Conservation (phyloP, 1,139 yeast species). For the Arxiozyma telluris region DNA sequence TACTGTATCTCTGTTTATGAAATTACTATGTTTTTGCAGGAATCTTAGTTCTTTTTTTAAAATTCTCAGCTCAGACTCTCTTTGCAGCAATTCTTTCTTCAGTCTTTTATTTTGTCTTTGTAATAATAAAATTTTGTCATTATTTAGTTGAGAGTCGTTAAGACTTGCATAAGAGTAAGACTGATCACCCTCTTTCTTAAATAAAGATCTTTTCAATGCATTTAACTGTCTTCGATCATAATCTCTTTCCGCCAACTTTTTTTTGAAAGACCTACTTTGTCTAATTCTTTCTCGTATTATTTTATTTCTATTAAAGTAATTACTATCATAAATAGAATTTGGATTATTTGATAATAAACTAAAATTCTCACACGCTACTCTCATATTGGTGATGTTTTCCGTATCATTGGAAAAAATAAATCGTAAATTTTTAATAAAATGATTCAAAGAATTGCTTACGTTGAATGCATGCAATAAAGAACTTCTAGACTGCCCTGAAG, state of each 20-base stretch:
- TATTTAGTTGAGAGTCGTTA: conserved; percentile 5
- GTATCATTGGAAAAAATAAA: conserved; percentile 7
- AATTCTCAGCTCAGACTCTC: conserved; percentile 2
- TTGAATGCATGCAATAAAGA: not conserved
- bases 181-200: not conserved
- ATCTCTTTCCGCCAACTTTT: conserved; percentile 20
- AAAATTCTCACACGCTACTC: conserved; percentile 5
- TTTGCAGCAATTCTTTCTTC: conserved; percentile 4
- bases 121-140: conserved; percentile 17
- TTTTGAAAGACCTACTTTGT: conserved; percentile 24
- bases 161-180: not conserved
- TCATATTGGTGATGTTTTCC: conserved; percentile 3
- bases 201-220: not conserved
- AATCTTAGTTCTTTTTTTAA: conserved; percentile 40
- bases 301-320: conserved; percentile 5
- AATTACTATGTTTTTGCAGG: conserved; percentile 13
- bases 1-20: conserved; percentile 1
- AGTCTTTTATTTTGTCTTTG: conserved; percentile 34
- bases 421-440: not conserved
- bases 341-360: not conserved
- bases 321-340: not conserved
- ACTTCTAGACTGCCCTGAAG: not conserved
- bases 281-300: conserved; percentile 16
- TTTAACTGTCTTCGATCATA: conserved; percentile 18
- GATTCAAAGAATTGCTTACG: not conserved